Evolutionary conservation across 495 filamentous ascomycete species (phyloP).

Genomic region (Lasiosphaeris hirsuta): DNA sequence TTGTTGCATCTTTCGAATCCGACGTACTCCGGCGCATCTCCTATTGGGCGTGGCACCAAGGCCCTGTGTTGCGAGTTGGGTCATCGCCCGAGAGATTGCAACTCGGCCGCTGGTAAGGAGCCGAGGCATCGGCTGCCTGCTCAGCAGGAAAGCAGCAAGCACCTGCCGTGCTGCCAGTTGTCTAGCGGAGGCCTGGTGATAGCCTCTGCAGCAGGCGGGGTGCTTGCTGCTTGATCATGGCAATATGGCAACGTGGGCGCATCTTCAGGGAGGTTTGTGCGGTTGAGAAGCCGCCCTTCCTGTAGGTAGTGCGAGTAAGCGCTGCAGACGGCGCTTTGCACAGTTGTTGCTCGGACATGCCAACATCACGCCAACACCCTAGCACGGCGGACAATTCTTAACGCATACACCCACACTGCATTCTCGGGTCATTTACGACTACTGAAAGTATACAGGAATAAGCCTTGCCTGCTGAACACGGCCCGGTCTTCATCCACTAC

Average conservation of each 20-base stretch:
- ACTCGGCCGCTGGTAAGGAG: background rate
- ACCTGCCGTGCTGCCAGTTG: background rate
- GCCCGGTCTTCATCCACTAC: conserved; percentile 59
- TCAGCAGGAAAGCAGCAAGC: background rate
- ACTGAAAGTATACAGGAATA: conserved; percentile 63
- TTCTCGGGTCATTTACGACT: conserved; percentile 16
- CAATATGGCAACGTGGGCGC: too few species aligned
- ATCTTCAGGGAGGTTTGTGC: too few species aligned
- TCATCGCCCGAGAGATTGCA: background rate
- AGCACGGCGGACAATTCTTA: too few species aligned
- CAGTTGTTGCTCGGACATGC: too few species aligned
- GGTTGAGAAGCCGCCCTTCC: too few species aligned
- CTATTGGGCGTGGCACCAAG: too few species aligned
- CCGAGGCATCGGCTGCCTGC: background rate
- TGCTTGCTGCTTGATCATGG: too few species aligned
- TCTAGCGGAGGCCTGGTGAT: background rate
- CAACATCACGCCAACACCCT: too few species aligned
- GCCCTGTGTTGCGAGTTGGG: background rate
- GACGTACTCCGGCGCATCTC: background rate
- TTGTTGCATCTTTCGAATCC: background rate
- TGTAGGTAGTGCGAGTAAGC: too few species aligned
- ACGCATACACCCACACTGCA: too few species aligned
- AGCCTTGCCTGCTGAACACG: conserved; percentile 56
- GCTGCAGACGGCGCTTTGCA: too few species aligned
- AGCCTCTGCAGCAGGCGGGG: background rate